Evolutionary conservation across 495 filamentous ascomycete species (phyloP), one percentile per base, ranked within the genome.

Genomic region (Aspergillus asperescens): DNA sequence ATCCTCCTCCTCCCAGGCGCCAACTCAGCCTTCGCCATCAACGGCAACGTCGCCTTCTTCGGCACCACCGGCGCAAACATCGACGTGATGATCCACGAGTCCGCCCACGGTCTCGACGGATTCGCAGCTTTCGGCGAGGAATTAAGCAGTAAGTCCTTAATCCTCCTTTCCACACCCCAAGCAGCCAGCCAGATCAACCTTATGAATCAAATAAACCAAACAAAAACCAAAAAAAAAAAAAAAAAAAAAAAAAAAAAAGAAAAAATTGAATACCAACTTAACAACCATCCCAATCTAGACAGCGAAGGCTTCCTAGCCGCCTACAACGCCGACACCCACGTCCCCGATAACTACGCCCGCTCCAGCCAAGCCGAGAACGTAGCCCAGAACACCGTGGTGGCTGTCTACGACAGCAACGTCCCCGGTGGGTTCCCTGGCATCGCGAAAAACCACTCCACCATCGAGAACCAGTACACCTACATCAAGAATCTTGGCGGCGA

Each of bases 1-100:
- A 22, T 51, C 27, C 37, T 51, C 16, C 10, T 43, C 39, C 15
- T 51, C 25, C 48, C 48, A 1, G 48, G 48, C 18, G 38, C 15
- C 4, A 31, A 51, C 27, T 43, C 16, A 7, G 49, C 49, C 27
- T 52, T 52, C 49, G 22, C 25, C 13, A 9, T 27, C 16, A 43
- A 52, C 19, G 49, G 49, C 18, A 52, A 52, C 49, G 15, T 52
- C 28, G 49, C 49, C 25, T 52, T 52, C 38, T 52, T 35, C 29
- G 49, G 49, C 5, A 35, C 39, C 1, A 52, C 49, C 4, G 39
- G 39, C 39, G 5, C 7, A 5, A 52, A 52, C 29, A 27, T 52
- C 18, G 49, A 52, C 28, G 49, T 52, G 10, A 27, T 31, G 27
- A 29, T 52, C 27, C 49, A 44, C 28, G 49, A 52, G 28, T 23